Base-by-base conservation (phyloP, 768 basidiomycete genomes). In the Cystobasidium ongulense region DNA sequence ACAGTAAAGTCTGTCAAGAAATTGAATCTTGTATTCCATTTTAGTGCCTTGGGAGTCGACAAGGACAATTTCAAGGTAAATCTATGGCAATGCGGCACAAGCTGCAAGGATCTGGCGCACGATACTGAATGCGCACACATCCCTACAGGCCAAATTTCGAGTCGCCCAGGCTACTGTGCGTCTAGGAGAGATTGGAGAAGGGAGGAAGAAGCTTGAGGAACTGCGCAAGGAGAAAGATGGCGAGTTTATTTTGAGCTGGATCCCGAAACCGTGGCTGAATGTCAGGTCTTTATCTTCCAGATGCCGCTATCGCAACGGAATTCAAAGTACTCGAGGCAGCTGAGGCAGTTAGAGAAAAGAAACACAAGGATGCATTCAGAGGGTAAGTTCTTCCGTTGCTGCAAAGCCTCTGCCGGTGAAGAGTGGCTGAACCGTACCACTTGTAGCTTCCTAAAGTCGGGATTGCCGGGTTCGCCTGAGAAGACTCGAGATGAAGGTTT, bases 181-280 rank as follows among this genome's bases (percentile, higher is more conserved):
- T 46, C 73, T 76, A 31, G 75, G 72, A 2, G 50, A 67, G 25
- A 41, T 74, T 52, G 0, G 18, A 1, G 41, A 59, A 54, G 77
- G 75, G 25, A 74, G 63, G 53, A n/a, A 31, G 8, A 27, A 57
- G 23, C 52, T 78, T 13, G 35, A 59, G n/a, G 63, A 76, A 17
- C 50, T 78, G 2, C 68, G 74, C 36, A 66, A 74, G 67, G 54
- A 31, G 36, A 50, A 59, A n/a, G 54, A 71, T 36, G 68, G 68
- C 59, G 31, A 7, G 68, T 13, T 15, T 35, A 18, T 41, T 15
- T 18, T 10, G 11, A 23, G n/a, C 18, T 23, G 23, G 7, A 23
- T 25, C 10, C 23, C 13, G 39, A 15, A 10, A 50, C n/a, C 13
- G 25, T 43, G 39, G 7, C 39, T 17, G n/a, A 67, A 7, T 13